These are phyloP conservation scores for Fallopia convolvulus DNA, from an alignment of 148 eudicot genomes.

Conservation along the genomic window DNA sequence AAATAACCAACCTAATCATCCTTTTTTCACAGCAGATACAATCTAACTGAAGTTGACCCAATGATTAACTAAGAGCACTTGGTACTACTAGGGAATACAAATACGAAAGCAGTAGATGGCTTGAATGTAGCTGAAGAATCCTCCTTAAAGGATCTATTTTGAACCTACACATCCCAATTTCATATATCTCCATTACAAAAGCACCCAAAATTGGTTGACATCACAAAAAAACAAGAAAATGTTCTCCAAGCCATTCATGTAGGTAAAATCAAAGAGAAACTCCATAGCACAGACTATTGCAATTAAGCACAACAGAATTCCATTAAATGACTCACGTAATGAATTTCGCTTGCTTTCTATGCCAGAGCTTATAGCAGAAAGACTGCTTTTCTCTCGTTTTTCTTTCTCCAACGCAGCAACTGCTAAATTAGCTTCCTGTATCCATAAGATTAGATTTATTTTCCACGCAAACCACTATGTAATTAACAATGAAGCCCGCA, in stretches of 20 bases:
- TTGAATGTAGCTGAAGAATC: conserved; percentile 72
- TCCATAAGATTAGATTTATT: not conserved
- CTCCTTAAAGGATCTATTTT: conserved; percentile 78
- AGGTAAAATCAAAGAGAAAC: not conserved
- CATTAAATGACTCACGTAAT: conserved; percentile 48
- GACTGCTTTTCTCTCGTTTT: conserved; percentile 32
- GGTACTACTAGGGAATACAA: not conserved
- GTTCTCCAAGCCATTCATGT: not conserved
- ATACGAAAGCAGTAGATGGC: conserved; percentile 18
- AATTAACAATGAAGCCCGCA: not conserved
- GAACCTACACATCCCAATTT: conserved; percentile 65
- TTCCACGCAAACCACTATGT: not conserved
- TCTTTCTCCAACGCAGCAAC: conserved; percentile 49
- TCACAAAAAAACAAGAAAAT: not conserved
- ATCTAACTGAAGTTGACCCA: not conserved
- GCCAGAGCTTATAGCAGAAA: conserved; percentile 27
- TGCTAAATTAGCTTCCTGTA: conserved; percentile 71
- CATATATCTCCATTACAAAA: conserved; percentile 55
- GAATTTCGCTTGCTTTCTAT: conserved; percentile 31
- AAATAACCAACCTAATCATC: not conserved
- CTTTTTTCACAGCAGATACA: not conserved
- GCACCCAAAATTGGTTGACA: conserved; percentile 3
- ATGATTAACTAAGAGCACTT: not conserved
- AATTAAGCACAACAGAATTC: conserved; percentile 25
- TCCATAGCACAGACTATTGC: not conserved